These are phyloP conservation scores for Nelumbo lutea DNA, from an alignment of 164 flowering plant genomes.

Conservation along the genomic window DNA sequence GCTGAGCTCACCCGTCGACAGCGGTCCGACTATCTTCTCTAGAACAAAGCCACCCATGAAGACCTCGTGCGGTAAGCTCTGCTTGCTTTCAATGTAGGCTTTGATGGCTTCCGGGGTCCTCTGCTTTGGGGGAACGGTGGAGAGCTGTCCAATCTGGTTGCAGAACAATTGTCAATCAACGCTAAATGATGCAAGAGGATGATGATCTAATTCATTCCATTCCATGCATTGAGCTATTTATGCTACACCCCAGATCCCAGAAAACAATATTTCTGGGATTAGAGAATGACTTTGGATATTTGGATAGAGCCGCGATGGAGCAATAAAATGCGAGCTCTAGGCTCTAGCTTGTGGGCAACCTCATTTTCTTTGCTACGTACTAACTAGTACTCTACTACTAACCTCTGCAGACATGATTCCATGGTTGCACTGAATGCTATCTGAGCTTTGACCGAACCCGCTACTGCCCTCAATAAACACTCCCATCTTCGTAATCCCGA, in stretches of 20 bases:
- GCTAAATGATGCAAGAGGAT: too few species aligned
- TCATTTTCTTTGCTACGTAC: too few species aligned
- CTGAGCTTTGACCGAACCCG: constrained; percentile 68
- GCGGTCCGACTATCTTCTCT: constrained; percentile 60
- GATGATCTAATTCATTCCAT: too few species aligned
- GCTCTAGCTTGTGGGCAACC: too few species aligned
- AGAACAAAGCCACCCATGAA: constrained; percentile 87
- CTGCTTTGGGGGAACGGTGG: constrained; percentile 67
- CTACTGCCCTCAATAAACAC: constrained; percentile 89
- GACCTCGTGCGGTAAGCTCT: constrained; percentile 49
- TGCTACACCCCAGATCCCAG: too few species aligned
- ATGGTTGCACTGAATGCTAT: constrained; percentile 73
- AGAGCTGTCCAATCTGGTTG: constrained; percentile 75
- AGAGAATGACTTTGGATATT: too few species aligned
- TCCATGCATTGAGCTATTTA: too few species aligned
- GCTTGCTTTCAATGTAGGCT: constrained; percentile 32
- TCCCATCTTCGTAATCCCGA: constrained; percentile 84
- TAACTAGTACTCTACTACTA: constrained; percentile 8
- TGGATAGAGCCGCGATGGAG: too few species aligned
- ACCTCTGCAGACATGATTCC: constrained; percentile 95
- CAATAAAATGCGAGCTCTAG: too few species aligned
- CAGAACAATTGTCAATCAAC: too few species aligned
- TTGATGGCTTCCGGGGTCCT: constrained; percentile 43
- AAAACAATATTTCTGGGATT: too few species aligned
- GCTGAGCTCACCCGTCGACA: constrained; percentile 59